Base-by-base conservation (phyloP, 257 asterid species). In the Solanum dulcamara region DNA sequence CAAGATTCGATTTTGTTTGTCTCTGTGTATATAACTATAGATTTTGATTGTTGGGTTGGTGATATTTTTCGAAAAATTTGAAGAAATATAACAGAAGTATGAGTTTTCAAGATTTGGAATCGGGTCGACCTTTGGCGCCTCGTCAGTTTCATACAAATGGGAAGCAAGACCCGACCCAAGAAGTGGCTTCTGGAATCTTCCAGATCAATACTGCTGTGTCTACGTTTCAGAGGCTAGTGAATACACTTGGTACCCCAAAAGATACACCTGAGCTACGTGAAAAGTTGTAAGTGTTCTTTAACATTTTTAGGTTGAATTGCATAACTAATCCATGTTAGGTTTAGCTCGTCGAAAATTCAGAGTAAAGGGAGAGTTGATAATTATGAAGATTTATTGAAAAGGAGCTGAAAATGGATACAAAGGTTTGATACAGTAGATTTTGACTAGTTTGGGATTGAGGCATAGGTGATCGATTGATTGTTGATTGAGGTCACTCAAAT, bases 41-140 rank as follows among this genome's bases (percentile, higher is more conserved):
- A 75, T 44, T 75, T 75, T 75, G 38, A 14, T 75, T 13, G 4
- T 75, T 42, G 81, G 81, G 59, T 33, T 15, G 42, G n/a, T 5
- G 42, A 14, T 10, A 4, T 14, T 30, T 30, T 66, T 64, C 10
- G 1, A 8, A 17, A 32, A 32, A 15, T 32, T 66, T 32, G 24
- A 81, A 81, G 37, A 81, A 22, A 18, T 17, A 0, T 33, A 15
- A 26, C 5, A 32, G 3, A 81, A 28, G 66, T 26, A 90, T 91
- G 94, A 91, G 94, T 80, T 91, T 91, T 85, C 89, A 87, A 51
- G 93, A 91, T 89, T 90, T 91, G 37, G 91, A 91, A 85, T 83
- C 89, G 84, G 93, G 93, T 81, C 87, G 89, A 33, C 14, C 75
- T 44, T 33, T 62, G 71, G 72, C 85, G 74, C 59, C 85, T 8